A percentile compares a stretch with the other conserved stretches of the same genome.
Conservation (phyloP, 2,329 filamentous ascomycete species). For the Claviceps sorghi region DNA sequence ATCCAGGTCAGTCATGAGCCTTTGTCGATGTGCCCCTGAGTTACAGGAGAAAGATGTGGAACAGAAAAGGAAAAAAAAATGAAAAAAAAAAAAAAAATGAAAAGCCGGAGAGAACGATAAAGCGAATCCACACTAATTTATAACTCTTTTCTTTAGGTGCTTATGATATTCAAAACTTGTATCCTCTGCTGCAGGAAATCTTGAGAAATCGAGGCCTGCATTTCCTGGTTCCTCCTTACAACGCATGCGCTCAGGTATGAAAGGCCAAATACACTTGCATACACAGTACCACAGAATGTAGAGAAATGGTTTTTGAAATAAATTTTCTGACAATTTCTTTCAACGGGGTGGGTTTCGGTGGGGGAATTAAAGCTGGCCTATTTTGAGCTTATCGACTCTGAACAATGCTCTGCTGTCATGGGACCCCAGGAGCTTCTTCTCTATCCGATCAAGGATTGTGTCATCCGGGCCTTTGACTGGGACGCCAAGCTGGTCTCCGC, state of each 20-base stretch:
- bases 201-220: conserved; percentile 54
- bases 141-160: conserved; percentile 39
- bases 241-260: conserved; percentile 68
- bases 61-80: too few species aligned
- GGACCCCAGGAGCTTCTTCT: conserved; percentile 74
- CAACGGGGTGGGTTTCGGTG: background rate
- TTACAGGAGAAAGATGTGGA: too few species aligned
- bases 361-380: conserved; percentile 46
- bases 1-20: conserved; percentile 42
- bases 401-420: conserved; percentile 62
- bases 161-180: conserved; percentile 56
- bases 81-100: too few species aligned
- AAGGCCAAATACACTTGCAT: background rate
- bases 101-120: background rate
- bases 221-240: conserved; percentile 76
- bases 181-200: conserved; percentile 61
- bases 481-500: conserved; percentile 48
- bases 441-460: conserved; percentile 65
- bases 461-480: conserved; percentile 56
- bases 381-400: conserved; percentile 52
- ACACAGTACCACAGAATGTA: background rate
- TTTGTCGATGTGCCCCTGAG: background rate
- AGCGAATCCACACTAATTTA: background rate
- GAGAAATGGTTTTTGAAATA: background rate
- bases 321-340: background rate